A percentile compares a stretch with the other conserved stretches of the same genome.
These are phyloP conservation scores for Phytopythium mirpurense DNA, from an alignment of 352 stramenopile genomes.

Conservation along the genomic window DNA sequence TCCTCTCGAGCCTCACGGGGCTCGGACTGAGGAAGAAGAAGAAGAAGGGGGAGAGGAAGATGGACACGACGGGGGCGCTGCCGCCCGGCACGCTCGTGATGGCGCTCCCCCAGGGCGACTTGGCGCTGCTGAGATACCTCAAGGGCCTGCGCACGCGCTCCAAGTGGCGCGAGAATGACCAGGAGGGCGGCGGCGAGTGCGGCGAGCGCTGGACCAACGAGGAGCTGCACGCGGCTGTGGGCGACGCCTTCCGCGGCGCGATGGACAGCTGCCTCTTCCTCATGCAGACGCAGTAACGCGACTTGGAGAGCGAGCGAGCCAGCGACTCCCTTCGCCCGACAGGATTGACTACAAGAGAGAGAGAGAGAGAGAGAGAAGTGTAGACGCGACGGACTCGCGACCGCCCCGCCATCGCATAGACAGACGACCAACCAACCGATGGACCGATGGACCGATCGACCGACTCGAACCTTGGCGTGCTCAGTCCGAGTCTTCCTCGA, in stretches of 20 bases:
- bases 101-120: constrained; percentile 64
- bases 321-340: not conserved
- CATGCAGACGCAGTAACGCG: constrained; percentile 37
- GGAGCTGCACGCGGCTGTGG: constrained; percentile 58
- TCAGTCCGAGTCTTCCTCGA: constrained; percentile 83
- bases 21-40: not conserved
- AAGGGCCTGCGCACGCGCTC: constrained; percentile 68
- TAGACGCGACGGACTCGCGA: not conserved
- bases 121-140: constrained; percentile 65
- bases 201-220: constrained; percentile 21
- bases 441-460: not conserved
- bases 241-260: constrained; percentile 56
- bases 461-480: no score
- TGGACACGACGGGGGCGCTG: constrained; percentile 23
- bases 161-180: constrained; percentile 61
- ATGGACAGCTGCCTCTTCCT: constrained; percentile 81
- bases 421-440: no score
- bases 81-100: constrained; percentile 49
- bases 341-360: not conserved
- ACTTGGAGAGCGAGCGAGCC: not conserved
- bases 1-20: constrained; percentile 34
- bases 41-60: constrained; percentile 8
- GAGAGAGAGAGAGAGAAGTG: no score
- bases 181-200: constrained; percentile 27
- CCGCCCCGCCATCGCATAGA: not conserved